Evolutionary conservation across 2,329 filamentous ascomycete genomes (phyloP), one percentile per base, ranked within the genome.

Genomic region (Coniochaeta sp.): DNA sequence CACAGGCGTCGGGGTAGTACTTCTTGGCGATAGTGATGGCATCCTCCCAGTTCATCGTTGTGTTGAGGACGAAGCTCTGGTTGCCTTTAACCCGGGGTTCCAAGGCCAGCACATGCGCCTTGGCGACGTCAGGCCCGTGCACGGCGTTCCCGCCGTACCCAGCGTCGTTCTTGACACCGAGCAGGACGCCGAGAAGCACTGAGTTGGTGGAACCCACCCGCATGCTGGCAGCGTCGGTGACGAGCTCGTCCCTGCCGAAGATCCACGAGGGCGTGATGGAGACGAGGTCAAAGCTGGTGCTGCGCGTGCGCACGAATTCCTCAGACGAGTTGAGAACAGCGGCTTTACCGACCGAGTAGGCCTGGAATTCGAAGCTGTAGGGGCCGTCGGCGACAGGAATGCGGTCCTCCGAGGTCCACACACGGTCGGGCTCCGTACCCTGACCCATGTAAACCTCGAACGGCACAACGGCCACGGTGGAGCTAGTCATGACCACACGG

Each of bases 401-500:
- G 42, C 63, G 63, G 55, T 24, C 58, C 0, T 63, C 58, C 19
- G 47, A 52, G 16, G 47, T 30, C 28, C 22, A 52, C 22, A 30
- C 47, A 10, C 19, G 50, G 34, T 28, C 19, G 36, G 32, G 32
- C n/a, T 32, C 40, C 42, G 14, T 17, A 10, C 12, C 30, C 30
- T 19, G 28, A 36, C 17, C 19, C 55, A 44, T 59, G 50, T 59
- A 57, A 14, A 44, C 34, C 38, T 40, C 38, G n/a, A 64, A 55
- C 0, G 67, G 65, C n/a, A 64, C 61, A 12, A 69, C 63, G 7
- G 67, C 67, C 17, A 66, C 61, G n/a, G 68, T 62, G 32, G 67
- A 69, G 63, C 67, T 69, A 28, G 68, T 69, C 55, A 69, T 66
- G 61, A 69, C 66, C 32, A 70, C 59, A 12, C 67, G 66, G 16